These are phyloP conservation scores for Daldinia vernicosa DNA, from an alignment of 495 filamentous ascomycete genomes.

Conservation along the genomic window DNA sequence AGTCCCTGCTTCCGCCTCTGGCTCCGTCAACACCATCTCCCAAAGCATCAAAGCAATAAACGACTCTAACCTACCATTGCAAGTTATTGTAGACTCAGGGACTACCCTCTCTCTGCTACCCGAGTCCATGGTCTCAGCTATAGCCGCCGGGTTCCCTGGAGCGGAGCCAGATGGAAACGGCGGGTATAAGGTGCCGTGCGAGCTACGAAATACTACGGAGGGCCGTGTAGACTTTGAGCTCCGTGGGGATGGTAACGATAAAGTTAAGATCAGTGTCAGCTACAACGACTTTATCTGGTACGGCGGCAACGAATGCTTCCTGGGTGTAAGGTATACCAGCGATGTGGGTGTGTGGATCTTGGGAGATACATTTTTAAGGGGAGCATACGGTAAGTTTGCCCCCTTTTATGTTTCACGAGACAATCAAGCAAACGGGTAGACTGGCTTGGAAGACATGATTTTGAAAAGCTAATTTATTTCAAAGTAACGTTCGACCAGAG, in stretches of 20 bases:
- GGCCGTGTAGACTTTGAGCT: constrained; percentile 72
- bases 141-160: constrained; percentile 59
- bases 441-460: background rate
- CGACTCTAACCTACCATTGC: constrained; percentile 53
- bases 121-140: constrained; percentile 59
- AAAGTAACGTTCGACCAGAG: constrained; percentile 46
- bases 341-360: constrained; percentile 57
- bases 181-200: constrained; percentile 69
- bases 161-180: constrained; percentile 63
- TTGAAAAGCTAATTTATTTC: constrained; percentile 6
- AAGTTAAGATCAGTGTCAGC: constrained; percentile 63
- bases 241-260: constrained; percentile 40
- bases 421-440: too few relatives aligned
- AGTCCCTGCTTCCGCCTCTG: constrained; percentile 16
- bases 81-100: constrained; percentile 74
- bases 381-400: constrained; percentile 61
- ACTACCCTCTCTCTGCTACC: constrained; percentile 74
- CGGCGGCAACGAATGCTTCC: constrained; percentile 50
- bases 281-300: constrained; percentile 73
- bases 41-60: constrained; percentile 23
- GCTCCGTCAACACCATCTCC: background rate
- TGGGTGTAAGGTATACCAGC: constrained; percentile 58
- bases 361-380: constrained; percentile 80
- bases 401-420: background rate
- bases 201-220: constrained; percentile 55